These are phyloP conservation scores for Balamuthia mandrillaris DNA, from an alignment of 208 protist genomes.

Conservation along the genomic window DNA sequence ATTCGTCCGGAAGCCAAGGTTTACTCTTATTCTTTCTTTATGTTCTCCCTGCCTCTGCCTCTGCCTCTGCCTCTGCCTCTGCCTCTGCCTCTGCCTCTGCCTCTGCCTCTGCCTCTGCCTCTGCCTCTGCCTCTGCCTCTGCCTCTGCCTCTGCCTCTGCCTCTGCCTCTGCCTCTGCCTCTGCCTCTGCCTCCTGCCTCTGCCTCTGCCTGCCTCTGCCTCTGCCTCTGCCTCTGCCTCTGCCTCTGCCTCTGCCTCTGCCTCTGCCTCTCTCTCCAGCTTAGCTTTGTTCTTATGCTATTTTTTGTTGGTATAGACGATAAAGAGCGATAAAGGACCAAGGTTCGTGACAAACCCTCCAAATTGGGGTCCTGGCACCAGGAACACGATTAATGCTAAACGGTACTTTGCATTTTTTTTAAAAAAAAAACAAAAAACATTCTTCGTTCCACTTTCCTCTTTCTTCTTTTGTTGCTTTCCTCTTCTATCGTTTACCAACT, in stretches of 20 bases:
- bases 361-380: slow-evolving; percentile 35
- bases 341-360: slow-evolving; percentile 33
- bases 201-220: neutral
- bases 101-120: neutral
- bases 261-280: neutral
- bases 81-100: neutral
- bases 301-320: neutral
- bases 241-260: neutral
- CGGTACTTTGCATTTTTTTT: too few relatives aligned
- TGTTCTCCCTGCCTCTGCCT: neutral
- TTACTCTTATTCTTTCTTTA: neutral
- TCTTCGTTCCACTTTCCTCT: too few relatives aligned
- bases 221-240: neutral
- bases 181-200: neutral
- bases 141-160: neutral
- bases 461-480: too few relatives aligned
- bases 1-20: slow-evolving; percentile 24
- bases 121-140: neutral
- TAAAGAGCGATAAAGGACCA: neutral
- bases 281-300: neutral
- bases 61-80: neutral
- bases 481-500: too few relatives aligned
- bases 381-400: slow-evolving; percentile 32
- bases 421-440: too few relatives aligned
- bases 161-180: neutral